These are phyloP conservation scores for Fennellomyces sp. DNA, from an alignment of 371 early-diverging fungal genomes.

Conservation along the genomic window DNA sequence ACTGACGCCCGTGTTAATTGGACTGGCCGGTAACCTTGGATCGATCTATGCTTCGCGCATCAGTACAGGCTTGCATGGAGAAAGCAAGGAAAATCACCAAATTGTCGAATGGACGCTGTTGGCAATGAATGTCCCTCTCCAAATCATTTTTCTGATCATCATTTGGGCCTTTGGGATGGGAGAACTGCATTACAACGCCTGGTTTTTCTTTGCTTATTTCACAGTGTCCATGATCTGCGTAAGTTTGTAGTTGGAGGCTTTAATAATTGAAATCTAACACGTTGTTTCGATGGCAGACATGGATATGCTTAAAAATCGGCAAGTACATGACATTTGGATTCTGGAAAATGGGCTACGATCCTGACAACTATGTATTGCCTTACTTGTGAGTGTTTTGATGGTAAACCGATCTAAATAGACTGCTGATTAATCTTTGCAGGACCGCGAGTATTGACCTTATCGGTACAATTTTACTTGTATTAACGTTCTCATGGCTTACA, in stretches of 20 bases:
- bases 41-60: conserved; percentile 84
- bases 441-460: conserved; percentile 63
- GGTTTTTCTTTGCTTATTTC: conserved; percentile 49
- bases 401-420: no score
- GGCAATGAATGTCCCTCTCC: conserved; percentile 74
- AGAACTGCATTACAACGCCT: conserved; percentile 35
- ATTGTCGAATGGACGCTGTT: conserved; percentile 63
- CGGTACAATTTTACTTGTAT: conserved; percentile 56
- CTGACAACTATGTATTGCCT: conserved; percentile 85
- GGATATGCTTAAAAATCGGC: conserved; percentile 51
- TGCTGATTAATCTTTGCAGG: conserved; percentile 22
- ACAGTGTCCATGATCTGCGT: conserved; percentile 41
- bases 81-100: conserved; percentile 53
- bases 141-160: conserved; percentile 65
- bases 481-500: conserved; percentile 40
- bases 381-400: conserved; percentile 62
- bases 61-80: conserved; percentile 76
- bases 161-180: conserved; percentile 64
- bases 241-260: conserved; percentile 16
- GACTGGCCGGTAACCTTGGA: conserved; percentile 81
- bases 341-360: conserved; percentile 77
- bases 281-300: conserved; percentile 28
- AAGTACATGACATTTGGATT: conserved; percentile 52
- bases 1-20: conserved; percentile 75
- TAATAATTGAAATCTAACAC: not conserved